Base-by-base conservation (phyloP, 2,329 filamentous ascomycete species). In the Dothidotthia symphoricarpi region DNA sequence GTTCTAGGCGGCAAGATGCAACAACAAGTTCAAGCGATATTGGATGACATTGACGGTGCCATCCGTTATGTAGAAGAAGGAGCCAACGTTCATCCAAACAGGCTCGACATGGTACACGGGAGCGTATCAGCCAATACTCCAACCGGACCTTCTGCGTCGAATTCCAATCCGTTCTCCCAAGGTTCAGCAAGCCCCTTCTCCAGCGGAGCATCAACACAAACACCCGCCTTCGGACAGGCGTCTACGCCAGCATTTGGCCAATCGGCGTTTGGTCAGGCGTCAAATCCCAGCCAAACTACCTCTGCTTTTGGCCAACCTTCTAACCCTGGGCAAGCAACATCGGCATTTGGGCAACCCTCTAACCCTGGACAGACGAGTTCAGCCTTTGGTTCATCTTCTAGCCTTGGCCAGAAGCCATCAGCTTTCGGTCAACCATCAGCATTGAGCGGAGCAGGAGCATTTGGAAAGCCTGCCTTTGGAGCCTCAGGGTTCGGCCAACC, bases 21-120 rank as follows among this genome's bases (percentile, higher is more conserved):
- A 3, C 74, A 82, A 41, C 87, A 93, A 61, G 87, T 90, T 34
- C 77, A 86, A 43, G 77, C 73, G n/a, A 82, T 83, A 1, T 60
- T 88, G 1, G 77, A 73, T 43, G 83, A 94, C 54, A 64, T 86
- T 8, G 75, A 84, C 43, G 86, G 82, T 3, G 89, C 90, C 11
- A 53, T 65, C 30, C 57, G 53, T 16, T 69, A 68, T 35, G 41
- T 69, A 15, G 53, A 60, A 45, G 64, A 62, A 27, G 66, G 65
- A 28, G 55, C 52, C 29, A 58, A 67, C 28, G 37, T 61, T 6
- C 63, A 61, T 27, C 59, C 57, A 2, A 67, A 68, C 34, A 50
- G 64, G 17, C 45, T 59, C 7, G 63, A 66, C 17, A 57, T 64
- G 10, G 48, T 52, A 8, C 47, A 55, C 24, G 62, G 56, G 12